Evolutionary conservation across 2,329 filamentous ascomycete species (phyloP).

Genomic region (Colletotrichum endophyticum): DNA sequence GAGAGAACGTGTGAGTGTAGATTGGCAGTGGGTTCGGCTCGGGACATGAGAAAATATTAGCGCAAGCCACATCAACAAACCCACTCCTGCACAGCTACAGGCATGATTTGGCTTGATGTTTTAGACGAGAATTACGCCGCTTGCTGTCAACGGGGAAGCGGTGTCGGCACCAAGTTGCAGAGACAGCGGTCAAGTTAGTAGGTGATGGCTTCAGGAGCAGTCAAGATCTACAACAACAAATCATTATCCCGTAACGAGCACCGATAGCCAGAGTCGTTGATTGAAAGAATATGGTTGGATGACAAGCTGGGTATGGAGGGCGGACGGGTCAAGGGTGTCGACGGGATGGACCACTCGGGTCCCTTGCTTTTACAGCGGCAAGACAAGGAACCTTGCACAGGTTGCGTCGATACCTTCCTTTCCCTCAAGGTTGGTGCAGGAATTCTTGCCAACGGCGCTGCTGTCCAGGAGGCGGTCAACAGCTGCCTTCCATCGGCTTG

Average conservation of each 20-base stretch:
- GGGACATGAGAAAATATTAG: not conserved
- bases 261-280: too few species aligned
- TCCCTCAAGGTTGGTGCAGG: not conserved
- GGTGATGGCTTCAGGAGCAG: not conserved
- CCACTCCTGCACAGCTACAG: not conserved
- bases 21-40: not conserved
- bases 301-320: not conserved
- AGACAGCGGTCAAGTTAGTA: not conserved
- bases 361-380: not conserved
- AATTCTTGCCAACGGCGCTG: not conserved
- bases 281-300: too few species aligned
- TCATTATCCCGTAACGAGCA: too few species aligned
- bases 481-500: not conserved
- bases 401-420: not conserved
- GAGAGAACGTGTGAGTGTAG: slow-evolving; percentile 1
- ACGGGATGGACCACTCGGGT: not conserved
- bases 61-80: not conserved
- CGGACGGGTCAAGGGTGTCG: not conserved
- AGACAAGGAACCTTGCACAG: not conserved
- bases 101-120: not conserved
- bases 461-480: slow-evolving; percentile 10
- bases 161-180: not conserved
- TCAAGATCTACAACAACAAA: not conserved
- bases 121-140: not conserved
- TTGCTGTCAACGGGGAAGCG: not conserved